These are phyloP conservation scores for Suillus placidus DNA, from an alignment of 768 basidiomycete species.

Conservation along the genomic window DNA sequence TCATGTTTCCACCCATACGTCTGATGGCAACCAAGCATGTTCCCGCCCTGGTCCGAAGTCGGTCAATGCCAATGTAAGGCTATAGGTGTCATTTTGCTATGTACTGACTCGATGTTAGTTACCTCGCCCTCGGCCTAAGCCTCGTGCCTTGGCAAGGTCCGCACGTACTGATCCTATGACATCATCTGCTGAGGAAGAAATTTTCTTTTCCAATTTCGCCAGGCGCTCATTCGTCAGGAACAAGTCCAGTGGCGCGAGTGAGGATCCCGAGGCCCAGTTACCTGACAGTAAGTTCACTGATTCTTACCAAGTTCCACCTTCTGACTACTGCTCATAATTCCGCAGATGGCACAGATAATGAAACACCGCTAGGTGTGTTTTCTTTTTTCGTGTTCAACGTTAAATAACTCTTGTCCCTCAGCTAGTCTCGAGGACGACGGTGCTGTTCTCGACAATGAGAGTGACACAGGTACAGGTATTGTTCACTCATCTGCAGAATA, in stretches of 20 bases:
- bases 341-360: neutral
- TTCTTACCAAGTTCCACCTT: neutral
- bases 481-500: no score
- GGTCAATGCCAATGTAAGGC: neutral
- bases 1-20: neutral
- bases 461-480: neutral
- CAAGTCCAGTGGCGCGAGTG: neutral
- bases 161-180: neutral
- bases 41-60: neutral
- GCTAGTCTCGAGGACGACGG: neutral
- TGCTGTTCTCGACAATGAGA: neutral
- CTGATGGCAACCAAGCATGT: neutral
- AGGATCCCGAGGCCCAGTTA: neutral
- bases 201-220: neutral
- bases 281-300: neutral
- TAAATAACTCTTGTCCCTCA: neutral
- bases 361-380: neutral
- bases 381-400: neutral
- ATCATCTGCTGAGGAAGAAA: neutral
- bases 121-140: neutral
- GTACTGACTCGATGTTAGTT: neutral
- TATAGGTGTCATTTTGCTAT: neutral
- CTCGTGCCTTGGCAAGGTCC: neutral
- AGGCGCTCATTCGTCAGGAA: neutral
- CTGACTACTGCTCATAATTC: neutral